These are phyloP conservation scores for Rhodotorula sp. DNA, from an alignment of 1,284 basidiomycete genomes.

Conservation along the genomic window DNA sequence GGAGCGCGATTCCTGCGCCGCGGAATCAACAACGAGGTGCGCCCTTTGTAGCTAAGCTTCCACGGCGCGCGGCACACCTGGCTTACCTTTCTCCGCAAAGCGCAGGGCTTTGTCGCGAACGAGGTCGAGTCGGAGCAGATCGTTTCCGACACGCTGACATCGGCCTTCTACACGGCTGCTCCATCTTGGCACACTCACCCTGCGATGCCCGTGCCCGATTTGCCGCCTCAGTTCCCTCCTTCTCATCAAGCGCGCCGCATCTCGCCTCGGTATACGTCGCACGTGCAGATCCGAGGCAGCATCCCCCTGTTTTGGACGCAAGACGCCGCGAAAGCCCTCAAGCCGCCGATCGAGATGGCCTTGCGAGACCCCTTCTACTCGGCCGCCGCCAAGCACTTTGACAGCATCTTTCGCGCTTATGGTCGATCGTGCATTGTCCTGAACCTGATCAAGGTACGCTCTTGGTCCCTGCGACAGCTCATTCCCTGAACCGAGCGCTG, in stretches of 20 bases:
- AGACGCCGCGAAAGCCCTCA: conserved; percentile 66
- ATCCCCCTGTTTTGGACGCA: conserved; percentile 57
- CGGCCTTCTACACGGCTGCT: conserved; percentile 57
- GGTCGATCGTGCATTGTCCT: conserved; percentile 87
- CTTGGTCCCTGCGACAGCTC: not conserved
- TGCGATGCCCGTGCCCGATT: conserved; percentile 47
- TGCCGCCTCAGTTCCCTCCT: not conserved
- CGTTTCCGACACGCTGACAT: conserved; percentile 89
- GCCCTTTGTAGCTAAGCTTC: not conserved
- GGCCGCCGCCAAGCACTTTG: conserved; percentile 90
- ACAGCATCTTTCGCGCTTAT: conserved; percentile 85
- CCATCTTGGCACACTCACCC: not conserved
- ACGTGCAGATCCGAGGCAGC: conserved; percentile 84
- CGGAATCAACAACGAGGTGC: conserved; percentile 85
- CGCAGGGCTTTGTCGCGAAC: conserved; percentile 93
- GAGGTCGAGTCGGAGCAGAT: conserved; percentile 99
- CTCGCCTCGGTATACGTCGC: conserved; percentile 84
- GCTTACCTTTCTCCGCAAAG: no score
- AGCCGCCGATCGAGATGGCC: conserved; percentile 80
- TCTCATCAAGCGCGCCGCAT: conserved; percentile 48
- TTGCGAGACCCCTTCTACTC: conserved; percentile 82
- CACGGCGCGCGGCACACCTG: not conserved
- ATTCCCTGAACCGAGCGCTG: not conserved
- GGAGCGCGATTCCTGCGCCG: conserved; percentile 94
- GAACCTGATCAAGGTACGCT: conserved; percentile 87